Base-by-base conservation (phyloP, 1,139 yeast genomes). In the Kurtzmaniella quercitrusa region DNA sequence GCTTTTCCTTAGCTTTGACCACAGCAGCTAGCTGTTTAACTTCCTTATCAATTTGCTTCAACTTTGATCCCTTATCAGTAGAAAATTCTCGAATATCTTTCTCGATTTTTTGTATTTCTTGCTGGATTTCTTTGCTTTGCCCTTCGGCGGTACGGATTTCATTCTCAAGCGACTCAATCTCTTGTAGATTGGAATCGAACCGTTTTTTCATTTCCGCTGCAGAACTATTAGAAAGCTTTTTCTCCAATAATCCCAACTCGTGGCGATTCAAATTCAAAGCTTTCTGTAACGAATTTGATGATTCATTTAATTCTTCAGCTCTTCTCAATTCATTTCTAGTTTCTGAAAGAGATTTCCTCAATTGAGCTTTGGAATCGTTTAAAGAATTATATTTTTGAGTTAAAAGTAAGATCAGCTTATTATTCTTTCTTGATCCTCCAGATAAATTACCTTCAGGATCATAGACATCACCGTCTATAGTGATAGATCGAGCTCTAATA, bases 371-470 rank as follows among this genome's bases (percentile, higher is more conserved):
- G 44, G 71, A 66, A 3, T 57, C 56, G 37, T 70, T 70, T 14
- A 81, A 58, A n/a, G 63, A 65, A 54, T 87, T 86, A 52, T 77
- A 85, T 49, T 79, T 78, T 56, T 85, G 95, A 58, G 91, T 79
- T 42, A 78, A 79, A 8, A 81, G 63, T 46, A 93, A 69, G 4
- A 85, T 63, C 0, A 90, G 78, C 5, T 78, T 72, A 12, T 80
- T 73, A 40, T 70, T 65, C 50, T 74, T 80, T 51, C 93, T 76
- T 18, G 95, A 83, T n/a, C 98, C 98, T 43, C 99, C 99, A 1
- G 97, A 87, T 36, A 94, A 69, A 18, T 95, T 89, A 12, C 99
- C 99, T 53, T 85, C 90, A 0, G 98, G 98, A 59, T 94, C 98
- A 64, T 91, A 94, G 10, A 85, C 77, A 63, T 93, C 98, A 41